Evolutionary conservation across 768 basidiomycete genomes (phyloP).

Genomic region (Podaxis pistillaris): DNA sequence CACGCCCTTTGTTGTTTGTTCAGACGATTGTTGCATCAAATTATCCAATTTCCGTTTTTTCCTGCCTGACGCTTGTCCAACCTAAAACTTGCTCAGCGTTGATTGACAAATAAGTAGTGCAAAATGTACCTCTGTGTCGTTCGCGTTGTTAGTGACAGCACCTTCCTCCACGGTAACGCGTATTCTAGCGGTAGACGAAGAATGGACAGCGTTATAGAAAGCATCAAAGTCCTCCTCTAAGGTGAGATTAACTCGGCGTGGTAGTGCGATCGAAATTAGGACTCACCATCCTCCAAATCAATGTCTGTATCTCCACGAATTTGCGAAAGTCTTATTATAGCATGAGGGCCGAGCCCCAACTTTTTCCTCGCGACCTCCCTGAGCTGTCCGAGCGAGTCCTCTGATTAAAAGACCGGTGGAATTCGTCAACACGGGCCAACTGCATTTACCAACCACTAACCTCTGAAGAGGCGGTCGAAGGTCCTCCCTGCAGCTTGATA

Average conservation of each 20-base stretch:
- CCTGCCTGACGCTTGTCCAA: background rate
- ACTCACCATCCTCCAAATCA: constrained; percentile 76
- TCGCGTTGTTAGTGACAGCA: background rate
- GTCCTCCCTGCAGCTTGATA: constrained; percentile 41
- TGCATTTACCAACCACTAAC: constrained; percentile 24
- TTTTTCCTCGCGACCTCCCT: constrained; percentile 61
- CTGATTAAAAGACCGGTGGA: constrained; percentile 31
- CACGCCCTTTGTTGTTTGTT: background rate
- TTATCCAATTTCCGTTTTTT: constrained; percentile 4
- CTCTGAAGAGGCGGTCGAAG: constrained; percentile 57
- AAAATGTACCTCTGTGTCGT: background rate
- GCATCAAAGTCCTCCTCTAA: constrained; percentile 81
- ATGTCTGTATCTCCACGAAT: constrained; percentile 51
- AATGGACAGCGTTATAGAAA: constrained; percentile 48
- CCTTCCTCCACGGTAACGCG: constrained; percentile 33
- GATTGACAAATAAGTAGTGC: background rate
- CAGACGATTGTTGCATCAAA: background rate
- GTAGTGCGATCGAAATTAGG: background rate
- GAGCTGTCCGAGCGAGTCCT: constrained; percentile 57
- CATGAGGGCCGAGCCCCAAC: constrained; percentile 44
- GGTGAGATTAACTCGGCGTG: constrained; percentile 7
- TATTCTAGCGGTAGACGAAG: constrained; percentile 32
- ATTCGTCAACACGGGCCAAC: background rate
- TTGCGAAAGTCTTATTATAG: constrained; percentile 43
- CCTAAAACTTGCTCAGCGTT: background rate